These are phyloP conservation scores for Colletotrichum abscissum DNA, from an alignment of 2,329 filamentous ascomycete species.

Conservation along the genomic window DNA sequence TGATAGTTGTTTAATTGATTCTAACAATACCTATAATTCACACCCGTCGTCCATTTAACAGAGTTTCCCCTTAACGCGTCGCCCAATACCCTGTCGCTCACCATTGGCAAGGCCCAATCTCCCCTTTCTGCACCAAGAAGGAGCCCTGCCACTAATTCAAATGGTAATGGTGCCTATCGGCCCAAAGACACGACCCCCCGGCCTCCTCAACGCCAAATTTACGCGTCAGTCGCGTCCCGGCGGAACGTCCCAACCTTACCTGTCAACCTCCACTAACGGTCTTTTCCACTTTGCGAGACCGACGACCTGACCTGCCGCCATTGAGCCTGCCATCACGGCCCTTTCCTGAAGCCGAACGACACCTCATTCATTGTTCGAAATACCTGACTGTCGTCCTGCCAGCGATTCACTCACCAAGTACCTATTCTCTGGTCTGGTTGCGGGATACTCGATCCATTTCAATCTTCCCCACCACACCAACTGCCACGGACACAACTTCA, in stretches of 20 bases:
- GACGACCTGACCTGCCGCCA: neutral
- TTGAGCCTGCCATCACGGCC: neutral
- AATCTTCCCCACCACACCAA: neutral
- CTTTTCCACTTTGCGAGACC: conserved; percentile 18
- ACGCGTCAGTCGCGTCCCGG: conserved; percentile 46
- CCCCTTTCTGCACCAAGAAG: neutral
- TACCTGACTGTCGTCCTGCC: neutral
- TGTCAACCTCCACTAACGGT: conserved; percentile 7
- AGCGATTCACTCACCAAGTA: neutral
- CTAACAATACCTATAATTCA: too few relatives aligned
- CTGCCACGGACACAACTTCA: neutral
- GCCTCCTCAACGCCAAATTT: conserved; percentile 44
- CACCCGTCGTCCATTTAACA: neutral
- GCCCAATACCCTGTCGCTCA: neutral
- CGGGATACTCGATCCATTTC: neutral
- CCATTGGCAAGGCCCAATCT: conserved; percentile 15
- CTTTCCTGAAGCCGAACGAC: neutral
- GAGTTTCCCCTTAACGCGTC: neutral
- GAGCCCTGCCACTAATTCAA: neutral
- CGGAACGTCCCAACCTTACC: conserved; percentile 14
- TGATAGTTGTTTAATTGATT: neutral
- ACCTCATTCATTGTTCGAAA: neutral
- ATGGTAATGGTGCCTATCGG: neutral
- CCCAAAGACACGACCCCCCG: conserved; percentile 29
- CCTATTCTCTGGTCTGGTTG: neutral